phyloP scores from a whole-genome alignment of 352 stramenopile species.

The Blastocystis sp. region DNA sequence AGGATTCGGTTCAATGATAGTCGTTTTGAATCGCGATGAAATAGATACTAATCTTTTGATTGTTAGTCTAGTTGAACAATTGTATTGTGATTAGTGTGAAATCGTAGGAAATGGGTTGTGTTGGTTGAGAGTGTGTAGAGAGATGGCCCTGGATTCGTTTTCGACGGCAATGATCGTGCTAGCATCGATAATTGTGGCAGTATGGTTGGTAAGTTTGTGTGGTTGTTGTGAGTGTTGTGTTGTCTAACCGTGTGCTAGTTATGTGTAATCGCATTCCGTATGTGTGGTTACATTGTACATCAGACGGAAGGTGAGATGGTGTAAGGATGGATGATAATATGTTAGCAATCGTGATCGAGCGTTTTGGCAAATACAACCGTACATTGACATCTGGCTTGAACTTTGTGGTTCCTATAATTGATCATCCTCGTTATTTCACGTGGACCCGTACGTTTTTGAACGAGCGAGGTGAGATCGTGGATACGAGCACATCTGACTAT shows the following conservation, averaged over 20 bases:
- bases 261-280: not conserved
- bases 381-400: constrained; percentile 71
- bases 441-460: constrained; percentile 70
- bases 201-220: not conserved
- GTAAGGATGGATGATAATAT: not conserved
- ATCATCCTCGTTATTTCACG: constrained; percentile 70
- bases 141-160: not conserved
- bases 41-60: no score
- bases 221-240: not conserved
- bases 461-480: constrained; percentile 58
- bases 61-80: no score
- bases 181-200: not conserved
- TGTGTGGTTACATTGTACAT: constrained; percentile 57
- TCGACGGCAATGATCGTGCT: not conserved
- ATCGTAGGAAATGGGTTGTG: not conserved
- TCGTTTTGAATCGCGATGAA: no score
- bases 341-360: constrained; percentile 72
- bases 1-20: no score
- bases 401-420: constrained; percentile 72
- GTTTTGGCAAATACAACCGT: constrained; percentile 72
- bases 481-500: constrained; percentile 67
- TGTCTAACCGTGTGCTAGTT: not conserved
- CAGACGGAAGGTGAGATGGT: constrained; percentile 53
- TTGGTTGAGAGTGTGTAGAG: not conserved
- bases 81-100: not conserved